Conservation (phyloP, 2,329 filamentous ascomycete species). For the Nothopassalora personata region DNA sequence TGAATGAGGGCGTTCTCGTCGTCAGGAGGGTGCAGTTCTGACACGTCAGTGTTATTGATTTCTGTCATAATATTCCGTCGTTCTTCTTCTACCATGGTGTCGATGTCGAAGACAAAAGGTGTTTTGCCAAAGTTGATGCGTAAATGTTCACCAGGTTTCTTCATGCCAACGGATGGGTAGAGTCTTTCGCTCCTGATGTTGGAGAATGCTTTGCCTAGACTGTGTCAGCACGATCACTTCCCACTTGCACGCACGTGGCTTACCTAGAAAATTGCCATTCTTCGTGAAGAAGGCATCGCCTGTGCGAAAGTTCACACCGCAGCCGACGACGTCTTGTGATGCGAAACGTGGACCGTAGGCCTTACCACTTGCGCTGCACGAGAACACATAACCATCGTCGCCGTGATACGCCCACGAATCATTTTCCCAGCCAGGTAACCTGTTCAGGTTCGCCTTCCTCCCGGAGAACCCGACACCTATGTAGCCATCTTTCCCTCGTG, state of each 20-base stretch:
- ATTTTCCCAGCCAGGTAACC: slow-evolving; percentile 61
- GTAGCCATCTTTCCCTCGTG: slow-evolving; percentile 58
- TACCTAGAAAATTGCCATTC: slow-evolving; percentile 56
- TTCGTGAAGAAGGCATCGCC: slow-evolving; percentile 61
- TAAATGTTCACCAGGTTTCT: slow-evolving; percentile 56
- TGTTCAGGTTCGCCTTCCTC: slow-evolving; percentile 53
- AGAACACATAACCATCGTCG: slow-evolving; percentile 61
- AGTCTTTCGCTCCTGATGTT: slow-evolving; percentile 57
- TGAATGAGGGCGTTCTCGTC: slow-evolving; percentile 77
- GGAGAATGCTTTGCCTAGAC: slow-evolving; percentile 62
- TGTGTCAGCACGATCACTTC: slow-evolving; percentile 1
- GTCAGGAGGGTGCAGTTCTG: slow-evolving; percentile 56
- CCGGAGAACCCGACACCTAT: slow-evolving; percentile 59
- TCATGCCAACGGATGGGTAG: slow-evolving; percentile 65
- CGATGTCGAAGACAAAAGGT: slow-evolving; percentile 87
- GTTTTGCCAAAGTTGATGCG: slow-evolving; percentile 60
- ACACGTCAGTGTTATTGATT: slow-evolving; percentile 57
- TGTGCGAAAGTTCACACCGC: slow-evolving; percentile 60
- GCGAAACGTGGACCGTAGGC: slow-evolving; percentile 57
- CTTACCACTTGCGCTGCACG: slow-evolving; percentile 52
- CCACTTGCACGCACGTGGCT: slow-evolving; percentile 13
- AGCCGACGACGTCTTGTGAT: slow-evolving; percentile 57
- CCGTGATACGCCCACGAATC: slow-evolving; percentile 64
- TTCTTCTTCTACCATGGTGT: slow-evolving; percentile 70
- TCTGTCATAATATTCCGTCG: slow-evolving; percentile 54